Evolutionary conservation across 2,329 filamentous ascomycete species (phyloP), one percentile per base, ranked within the genome.

Genomic region (Xylariomycetidae sp.): DNA sequence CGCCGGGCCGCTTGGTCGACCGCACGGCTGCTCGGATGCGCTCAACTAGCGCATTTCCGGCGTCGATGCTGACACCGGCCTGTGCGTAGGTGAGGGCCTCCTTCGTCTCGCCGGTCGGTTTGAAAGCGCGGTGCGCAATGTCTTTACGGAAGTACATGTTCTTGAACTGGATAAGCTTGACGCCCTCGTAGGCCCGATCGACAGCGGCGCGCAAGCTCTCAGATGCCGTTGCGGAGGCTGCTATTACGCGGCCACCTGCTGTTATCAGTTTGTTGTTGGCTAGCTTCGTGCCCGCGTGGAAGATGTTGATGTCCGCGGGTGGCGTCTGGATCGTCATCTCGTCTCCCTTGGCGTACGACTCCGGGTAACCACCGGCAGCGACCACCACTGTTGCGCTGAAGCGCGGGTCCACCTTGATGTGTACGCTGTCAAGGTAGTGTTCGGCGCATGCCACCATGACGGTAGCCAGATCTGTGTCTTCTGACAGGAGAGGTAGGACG

Each of bases 331-430:
- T 65, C 31, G 56, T 60, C 60, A 73, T 82, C 46, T 60, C 66
- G 26, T 63, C 84, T 34, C 86, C 88, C 65, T 94, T 95, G 32
- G 76, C 72, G 58, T 96, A 96, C 1, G 76, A 69, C 35, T 82
- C 85, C 5, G 92, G 92, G 57, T 98, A 98, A 3, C 92, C 92
- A 15, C 82, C 86, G 7, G 92, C 85, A 34, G 90, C 87, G 13
- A 94, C 82, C n/a, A 96, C 88, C 20, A 98, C 88, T 2, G 90
- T 96, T 17, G 87, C 84, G 42, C 87, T 88, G 53, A 82, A 92
- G 41, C 75, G 77, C 30, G 70, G 55, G 39, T 82, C 74, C 20
- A 90, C 64, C 42, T 79, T 78, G 46, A 94, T 65, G 5, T 73
- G 64, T 30, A 88, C 74, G 38, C 75, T 74, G 42, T 82, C 74